Base-by-base conservation (phyloP, 2,329 filamentous ascomycete genomes). In the Aspergillus amoenus region DNA sequence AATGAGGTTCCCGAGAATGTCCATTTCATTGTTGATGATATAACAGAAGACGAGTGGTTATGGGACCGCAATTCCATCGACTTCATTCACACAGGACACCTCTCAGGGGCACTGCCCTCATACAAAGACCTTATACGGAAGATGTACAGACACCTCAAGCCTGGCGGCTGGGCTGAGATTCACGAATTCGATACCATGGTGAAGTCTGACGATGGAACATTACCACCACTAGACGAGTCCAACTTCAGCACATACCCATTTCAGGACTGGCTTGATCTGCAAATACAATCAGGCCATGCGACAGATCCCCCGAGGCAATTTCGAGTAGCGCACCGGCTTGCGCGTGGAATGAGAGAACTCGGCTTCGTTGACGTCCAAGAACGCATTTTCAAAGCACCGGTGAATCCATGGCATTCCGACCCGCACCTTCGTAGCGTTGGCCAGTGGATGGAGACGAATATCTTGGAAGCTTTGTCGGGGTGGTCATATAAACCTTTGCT, bases 11-110 rank as follows among this genome's bases (percentile, higher is more conserved):
- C 89, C 0, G 82, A 83, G 17, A 93, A 93, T 61, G 87, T 91
- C 13, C 83, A 85, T 60, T 93, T 93, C 63, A 85, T 85, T 59
- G 82, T 93, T 45, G 88, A 91, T 67, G 88, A 92, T 65, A 80
- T 80, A 67, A 79, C 81, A 3, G 84, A 86, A 66, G 76, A 79
- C 1, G 81, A 88, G 55, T 86, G 84, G 84, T 74, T 82, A 73
- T 68, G 84, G 73, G 74, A 78, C 5, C 65, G 74, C 0, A 64
- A 78, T 55, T 66, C 78, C 61, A 79, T 87, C 64, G 84, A 88
- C 70, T 82, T 82, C 58, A 79, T 88, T 56, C 85, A 87, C 70
- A 79, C 82, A 2, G 79, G 82, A 44, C 76, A 84, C 64, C 78
- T 89, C 72, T 76, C 78, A 2, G 86, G 86, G 18, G 79, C 80